Evolutionary conservation across 2,329 filamentous ascomycete genomes (phyloP).

Genomic region (Hypoxylon sp.): DNA sequence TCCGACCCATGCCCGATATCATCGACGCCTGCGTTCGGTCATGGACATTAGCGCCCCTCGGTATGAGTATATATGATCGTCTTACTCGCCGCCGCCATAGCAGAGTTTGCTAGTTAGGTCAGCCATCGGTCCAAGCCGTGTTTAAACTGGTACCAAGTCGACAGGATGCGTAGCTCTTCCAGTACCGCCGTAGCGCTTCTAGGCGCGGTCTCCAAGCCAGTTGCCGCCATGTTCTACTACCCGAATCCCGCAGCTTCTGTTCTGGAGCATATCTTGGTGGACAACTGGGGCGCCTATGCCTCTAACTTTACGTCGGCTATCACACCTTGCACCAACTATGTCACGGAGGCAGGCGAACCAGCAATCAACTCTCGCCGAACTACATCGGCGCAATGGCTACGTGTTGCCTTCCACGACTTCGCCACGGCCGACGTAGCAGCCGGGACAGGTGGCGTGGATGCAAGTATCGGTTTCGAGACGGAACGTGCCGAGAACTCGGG

Average conservation of each 20-base stretch:
- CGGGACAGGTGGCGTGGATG: slow-evolving; percentile 44
- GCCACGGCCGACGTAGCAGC: slow-evolving; percentile 39
- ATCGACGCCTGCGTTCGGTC: not conserved
- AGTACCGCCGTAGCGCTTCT: slow-evolving; percentile 10
- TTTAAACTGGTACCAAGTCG: not conserved
- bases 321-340: slow-evolving; percentile 42
- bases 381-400: slow-evolving; percentile 43
- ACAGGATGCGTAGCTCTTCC: slow-evolving; percentile 17
- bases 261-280: slow-evolving; percentile 42
- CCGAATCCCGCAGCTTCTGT: slow-evolving; percentile 34
- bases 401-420: slow-evolving; percentile 44
- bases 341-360: slow-evolving; percentile 36
- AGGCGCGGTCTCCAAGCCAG: slow-evolving; percentile 2
- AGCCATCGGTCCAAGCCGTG: not conserved
- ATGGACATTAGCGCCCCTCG: not conserved
- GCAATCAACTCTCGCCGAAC: slow-evolving; percentile 40
- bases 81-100: not conserved
- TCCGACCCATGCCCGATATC: slow-evolving; percentile 4
- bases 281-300: slow-evolving; percentile 41
- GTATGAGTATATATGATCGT: not conserved
- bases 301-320: slow-evolving; percentile 44
- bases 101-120: slow-evolving; percentile 1
- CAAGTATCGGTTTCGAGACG: slow-evolving; percentile 45
- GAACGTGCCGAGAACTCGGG: slow-evolving; percentile 42
- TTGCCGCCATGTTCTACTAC: slow-evolving; percentile 41